Conservation (phyloP, 2,329 filamentous ascomycete genomes). For the Colletotrichum tamarilloi region DNA sequence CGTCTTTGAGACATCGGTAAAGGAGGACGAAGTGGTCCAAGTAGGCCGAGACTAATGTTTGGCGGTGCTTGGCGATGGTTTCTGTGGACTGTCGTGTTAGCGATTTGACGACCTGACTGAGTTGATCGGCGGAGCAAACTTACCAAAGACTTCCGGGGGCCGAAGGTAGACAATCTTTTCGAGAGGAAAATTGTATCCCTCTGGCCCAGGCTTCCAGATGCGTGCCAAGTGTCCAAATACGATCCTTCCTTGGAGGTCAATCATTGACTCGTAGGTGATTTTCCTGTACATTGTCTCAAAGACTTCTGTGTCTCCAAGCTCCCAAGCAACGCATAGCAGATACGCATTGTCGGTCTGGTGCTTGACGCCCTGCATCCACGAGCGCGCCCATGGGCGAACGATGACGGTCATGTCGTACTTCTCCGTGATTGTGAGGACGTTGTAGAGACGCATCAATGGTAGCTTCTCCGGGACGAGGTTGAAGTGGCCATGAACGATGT, state of each 20-base stretch:
- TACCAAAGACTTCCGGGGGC: slow-evolving; percentile 24
- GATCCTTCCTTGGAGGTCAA: slow-evolving; percentile 25
- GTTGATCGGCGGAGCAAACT: neutral
- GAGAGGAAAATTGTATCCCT: slow-evolving; percentile 31
- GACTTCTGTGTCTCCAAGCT: slow-evolving; percentile 27
- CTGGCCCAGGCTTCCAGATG: slow-evolving; percentile 24
- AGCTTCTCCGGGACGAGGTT: slow-evolving; percentile 38
- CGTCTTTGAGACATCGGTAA: slow-evolving; percentile 32
- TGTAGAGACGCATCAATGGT: slow-evolving; percentile 32
- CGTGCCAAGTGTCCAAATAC: slow-evolving; percentile 21
- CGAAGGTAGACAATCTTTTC: slow-evolving; percentile 24
- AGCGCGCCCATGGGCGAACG: slow-evolving; percentile 39
- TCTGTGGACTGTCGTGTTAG: neutral
- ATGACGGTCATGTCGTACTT: slow-evolving; percentile 41
- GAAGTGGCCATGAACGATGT: slow-evolving; percentile 45
- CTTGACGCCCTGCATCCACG: slow-evolving; percentile 28
- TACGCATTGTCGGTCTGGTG: slow-evolving; percentile 11
- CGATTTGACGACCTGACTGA: neutral
- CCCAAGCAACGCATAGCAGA: slow-evolving; percentile 32
- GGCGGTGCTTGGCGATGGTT: slow-evolving; percentile 26
- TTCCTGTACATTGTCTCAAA: slow-evolving; percentile 32
- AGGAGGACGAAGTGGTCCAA: slow-evolving; percentile 25
- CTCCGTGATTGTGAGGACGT: slow-evolving; percentile 40
- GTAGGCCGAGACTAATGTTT: slow-evolving; percentile 15
- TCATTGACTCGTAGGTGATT: slow-evolving; percentile 19